Evolutionary conservation across 2,329 filamentous ascomycete genomes (phyloP), one percentile per base, ranked within the genome.

Genomic region (Xylaria sp.): DNA sequence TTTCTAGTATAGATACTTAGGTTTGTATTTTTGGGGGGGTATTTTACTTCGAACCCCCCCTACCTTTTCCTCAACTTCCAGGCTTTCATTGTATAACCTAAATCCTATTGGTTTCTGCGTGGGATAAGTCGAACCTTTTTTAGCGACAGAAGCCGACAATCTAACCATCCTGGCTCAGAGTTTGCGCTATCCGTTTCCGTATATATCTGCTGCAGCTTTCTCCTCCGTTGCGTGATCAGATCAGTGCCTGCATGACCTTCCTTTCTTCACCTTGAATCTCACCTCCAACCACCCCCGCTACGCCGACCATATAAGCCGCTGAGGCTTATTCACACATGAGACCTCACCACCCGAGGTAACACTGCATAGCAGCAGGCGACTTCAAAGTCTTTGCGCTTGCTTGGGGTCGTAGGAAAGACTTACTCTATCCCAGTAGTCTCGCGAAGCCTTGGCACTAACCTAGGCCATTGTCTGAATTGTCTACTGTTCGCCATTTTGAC

Each of bases 341-440:
- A 38, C 56, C 56, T 65, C 49, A 52, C 27, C 40, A n/a, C 33
- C 29, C 17, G 40, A 44, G 55, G 52, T 63, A 33, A 54, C 49
- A 52, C 27, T 46, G 46, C 83, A 75, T 46, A 51, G 40, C 68
- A 72, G 83, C 84, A 83, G 77, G 85, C 84, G 85, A 87, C 85
- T 87, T 87, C 68, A 70, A 76, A 84, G 85, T 87, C 85, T 87
- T 87, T 87, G 85, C 85, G 84, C 83, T 86, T 86, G 84, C 83
- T 85, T 70, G 79, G 74, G 79, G 11, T 80, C 75, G 78, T 74
- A 66, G 83, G 81, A 86, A 86, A 87, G 84, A 86, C 84, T 83
- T 19, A 23, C 29, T 43, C 29, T 4, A 51, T 37, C 27, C 27
- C 17, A 48, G 17, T 37, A 23, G 31, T 49, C 47, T 37, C 29